phyloP scores from a whole-genome alignment of 129 eudicot genomes.

The Apium graveolens region DNA sequence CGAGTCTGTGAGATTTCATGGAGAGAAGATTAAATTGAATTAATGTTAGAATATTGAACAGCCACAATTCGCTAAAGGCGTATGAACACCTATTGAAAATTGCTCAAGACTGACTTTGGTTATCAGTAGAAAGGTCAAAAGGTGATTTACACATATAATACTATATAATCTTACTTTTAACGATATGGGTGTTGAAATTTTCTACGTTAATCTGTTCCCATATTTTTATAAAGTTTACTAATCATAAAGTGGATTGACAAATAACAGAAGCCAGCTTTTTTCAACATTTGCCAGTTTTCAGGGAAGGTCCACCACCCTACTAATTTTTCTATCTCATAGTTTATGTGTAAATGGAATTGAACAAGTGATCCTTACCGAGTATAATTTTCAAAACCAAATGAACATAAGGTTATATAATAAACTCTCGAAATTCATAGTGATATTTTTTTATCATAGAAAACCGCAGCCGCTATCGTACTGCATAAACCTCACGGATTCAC shows the following conservation, averaged over 20 bases:
- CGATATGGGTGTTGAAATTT: slow-evolving; percentile 9
- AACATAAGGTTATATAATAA: no score
- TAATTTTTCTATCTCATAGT: no score
- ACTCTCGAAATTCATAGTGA: no score
- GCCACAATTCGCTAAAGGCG: not conserved
- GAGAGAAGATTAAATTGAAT: not conserved
- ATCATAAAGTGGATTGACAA: slow-evolving; percentile 10
- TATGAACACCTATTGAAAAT: slow-evolving; percentile 1
- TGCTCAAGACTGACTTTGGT: not conserved
- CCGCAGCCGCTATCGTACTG: no score
- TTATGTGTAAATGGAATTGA: no score
- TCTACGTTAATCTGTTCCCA: not conserved
- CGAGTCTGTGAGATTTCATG: no score
- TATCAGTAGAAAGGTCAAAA: slow-evolving; percentile 4
- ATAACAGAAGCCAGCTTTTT: slow-evolving; percentile 4
- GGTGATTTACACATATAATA: not conserved
- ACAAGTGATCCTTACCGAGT: no score
- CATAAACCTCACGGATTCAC: no score
- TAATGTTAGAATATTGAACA: not conserved
- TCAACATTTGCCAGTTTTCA: slow-evolving; percentile 4
- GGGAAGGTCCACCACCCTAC: not conserved
- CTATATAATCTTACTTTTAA: not conserved
- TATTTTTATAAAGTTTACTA: not conserved
- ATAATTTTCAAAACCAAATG: no score
- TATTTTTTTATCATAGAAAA: no score